These are phyloP conservation scores for Calonectria multiphialidica DNA, from an alignment of 2,329 filamentous ascomycete genomes.

Conservation along the genomic window DNA sequence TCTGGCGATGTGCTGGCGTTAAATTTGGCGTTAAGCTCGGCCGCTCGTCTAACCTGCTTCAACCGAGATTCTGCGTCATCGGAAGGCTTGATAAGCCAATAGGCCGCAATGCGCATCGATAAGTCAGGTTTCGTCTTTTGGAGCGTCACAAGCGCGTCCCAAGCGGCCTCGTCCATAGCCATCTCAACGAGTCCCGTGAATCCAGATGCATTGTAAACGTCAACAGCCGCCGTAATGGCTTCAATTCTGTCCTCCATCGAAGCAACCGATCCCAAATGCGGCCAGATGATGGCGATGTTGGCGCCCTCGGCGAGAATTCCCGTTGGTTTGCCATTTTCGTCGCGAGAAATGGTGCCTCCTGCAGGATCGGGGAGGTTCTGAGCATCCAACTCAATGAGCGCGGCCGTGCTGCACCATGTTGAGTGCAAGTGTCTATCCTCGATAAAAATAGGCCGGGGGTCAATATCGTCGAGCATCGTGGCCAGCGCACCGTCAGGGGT, in stretches of 20 bases:
- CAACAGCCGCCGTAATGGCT: slow-evolving; percentile 54
- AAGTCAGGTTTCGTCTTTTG: slow-evolving; percentile 40
- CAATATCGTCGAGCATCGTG: slow-evolving; percentile 60
- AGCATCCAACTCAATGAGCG: slow-evolving; percentile 60
- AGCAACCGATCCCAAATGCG: slow-evolving; percentile 59
- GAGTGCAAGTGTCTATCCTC: slow-evolving; percentile 68
- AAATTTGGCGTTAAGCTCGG: slow-evolving; percentile 50
- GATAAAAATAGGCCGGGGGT: slow-evolving; percentile 66
- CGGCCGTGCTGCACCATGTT: slow-evolving; percentile 66
- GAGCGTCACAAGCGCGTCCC: slow-evolving; percentile 55
- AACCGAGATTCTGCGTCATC: slow-evolving; percentile 47
- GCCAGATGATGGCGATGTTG: slow-evolving; percentile 64
- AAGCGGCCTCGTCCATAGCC: slow-evolving; percentile 65
- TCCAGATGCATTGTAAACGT: slow-evolving; percentile 57
- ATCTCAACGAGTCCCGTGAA: slow-evolving; percentile 64
- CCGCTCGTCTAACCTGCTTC: slow-evolving; percentile 56
- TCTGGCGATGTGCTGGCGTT: slow-evolving; percentile 40
- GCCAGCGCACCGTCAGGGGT: slow-evolving; percentile 58
- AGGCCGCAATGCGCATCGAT: slow-evolving; percentile 58
- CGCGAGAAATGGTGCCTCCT: slow-evolving; percentile 64
- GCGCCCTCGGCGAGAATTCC: slow-evolving; percentile 65
- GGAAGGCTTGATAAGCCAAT: slow-evolving; percentile 57
- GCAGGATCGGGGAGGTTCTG: slow-evolving; percentile 58
- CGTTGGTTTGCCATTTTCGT: slow-evolving; percentile 56
- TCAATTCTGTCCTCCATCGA: slow-evolving; percentile 55